A percentile compares a stretch with the other conserved stretches of the same genome.
Evolutionary conservation across 306 rosid genomes (phyloP).

Genomic region (Prunus kanzakura): DNA sequence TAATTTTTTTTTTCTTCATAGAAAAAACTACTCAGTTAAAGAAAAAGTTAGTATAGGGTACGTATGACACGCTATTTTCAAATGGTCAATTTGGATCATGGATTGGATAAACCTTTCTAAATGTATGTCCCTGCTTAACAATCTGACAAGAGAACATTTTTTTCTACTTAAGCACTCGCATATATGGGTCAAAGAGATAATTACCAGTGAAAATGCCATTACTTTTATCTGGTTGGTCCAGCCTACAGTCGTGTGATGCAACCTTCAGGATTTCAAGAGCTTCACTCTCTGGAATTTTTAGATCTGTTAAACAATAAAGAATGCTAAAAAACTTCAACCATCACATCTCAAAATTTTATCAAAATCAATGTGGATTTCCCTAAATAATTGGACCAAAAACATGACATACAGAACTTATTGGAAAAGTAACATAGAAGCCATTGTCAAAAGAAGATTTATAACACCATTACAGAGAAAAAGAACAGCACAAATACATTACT

Average conservation of each 20-base stretch:
- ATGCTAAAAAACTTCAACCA: conserved; percentile 5
- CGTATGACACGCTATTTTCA: neutral
- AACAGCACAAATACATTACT: neutral
- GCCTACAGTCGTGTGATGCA: conserved; percentile 47
- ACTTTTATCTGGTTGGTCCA: conserved; percentile 43
- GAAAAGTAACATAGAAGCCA: neutral
- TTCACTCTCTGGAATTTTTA: conserved; percentile 56
- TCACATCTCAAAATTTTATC: neutral
- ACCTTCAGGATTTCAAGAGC: conserved; percentile 66
- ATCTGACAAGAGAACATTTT: neutral
- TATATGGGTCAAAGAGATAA: conserved; percentile 2
- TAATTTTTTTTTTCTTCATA: neutral
- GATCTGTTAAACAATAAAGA: conserved; percentile 40
- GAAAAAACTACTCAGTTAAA: neutral
- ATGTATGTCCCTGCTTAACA: neutral
- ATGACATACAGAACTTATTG: neutral
- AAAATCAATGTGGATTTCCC: neutral
- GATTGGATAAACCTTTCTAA: neutral
- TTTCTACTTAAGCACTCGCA: conserved; percentile 1
- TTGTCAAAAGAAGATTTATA: neutral
- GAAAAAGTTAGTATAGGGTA: neutral
- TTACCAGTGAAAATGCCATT: conserved; percentile 50
- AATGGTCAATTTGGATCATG: neutral
- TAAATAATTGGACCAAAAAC: too few relatives aligned
- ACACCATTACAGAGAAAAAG: neutral